Evolutionary conservation across 2,329 filamentous ascomycete species (phyloP), one percentile per base, ranked within the genome.

Genomic region (Cyphellophora europaea): DNA sequence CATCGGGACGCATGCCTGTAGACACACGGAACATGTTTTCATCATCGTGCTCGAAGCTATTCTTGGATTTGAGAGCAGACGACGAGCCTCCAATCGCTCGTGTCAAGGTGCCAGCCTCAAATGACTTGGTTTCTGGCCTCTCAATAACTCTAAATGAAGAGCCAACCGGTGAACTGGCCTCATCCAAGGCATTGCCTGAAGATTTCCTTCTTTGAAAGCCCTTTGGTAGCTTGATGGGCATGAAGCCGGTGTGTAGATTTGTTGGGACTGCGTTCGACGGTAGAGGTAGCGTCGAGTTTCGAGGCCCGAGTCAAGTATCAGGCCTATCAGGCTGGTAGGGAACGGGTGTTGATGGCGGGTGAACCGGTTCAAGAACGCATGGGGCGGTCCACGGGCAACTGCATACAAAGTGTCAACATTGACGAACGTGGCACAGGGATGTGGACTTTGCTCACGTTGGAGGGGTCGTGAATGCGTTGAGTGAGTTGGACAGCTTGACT

Each of bases 151-250:
- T 60, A 49, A 74, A 74, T n/a, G 69, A 70, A 14, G 66, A 53
- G 33, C 58, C 57, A 12, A 36, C 35, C 18, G 57, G 51, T 16
- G 55, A 53, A 37, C 58, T 57, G 27, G 58, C 50, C 33, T 69
- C 63, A 18, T 73, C 70, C 42, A 73, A 54, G 33, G 58, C 62
- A 57, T 71, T 70, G 31, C 66, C 69, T 41, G 68, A 67, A 39
- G 69, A 72, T 55, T 72, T 72, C 47, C 70, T 66, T 49, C 69
- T 63, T 33, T 45, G 42, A 49, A 73, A 72, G 40, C 60, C 57
- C 50, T 71, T 72, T 33, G 69, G 66, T 32, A 70, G 55, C 54
- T 72, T 72, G 53, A 71, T 72, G 50, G 69, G 69, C 68, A 72
- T 72, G 45, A 50, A 52, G 49, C 41, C 47, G 42, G 36, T 33